Conservation (phyloP, 306 rosid genomes). For the Vigna nakashimae region DNA sequence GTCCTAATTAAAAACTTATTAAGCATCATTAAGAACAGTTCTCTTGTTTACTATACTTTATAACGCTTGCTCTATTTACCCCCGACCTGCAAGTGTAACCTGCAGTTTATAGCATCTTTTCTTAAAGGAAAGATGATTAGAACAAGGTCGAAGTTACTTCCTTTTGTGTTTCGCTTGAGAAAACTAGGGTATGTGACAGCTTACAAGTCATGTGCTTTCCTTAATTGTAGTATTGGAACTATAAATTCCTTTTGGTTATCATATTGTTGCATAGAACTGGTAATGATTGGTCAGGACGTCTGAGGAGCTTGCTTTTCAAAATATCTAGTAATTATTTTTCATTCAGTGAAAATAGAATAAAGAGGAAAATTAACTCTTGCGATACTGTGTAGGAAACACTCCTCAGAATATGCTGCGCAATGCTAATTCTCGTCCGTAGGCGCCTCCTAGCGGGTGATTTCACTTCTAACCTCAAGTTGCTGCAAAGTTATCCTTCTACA, state of each 20-base stretch:
- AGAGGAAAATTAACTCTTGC: conserved; percentile 38
- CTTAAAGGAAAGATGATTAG: conserved; percentile 1
- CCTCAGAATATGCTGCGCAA: conserved; percentile 90
- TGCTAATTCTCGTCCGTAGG: conserved; percentile 85
- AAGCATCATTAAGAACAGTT: background rate
- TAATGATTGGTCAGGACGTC: conserved; percentile 2
- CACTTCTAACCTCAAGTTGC: conserved; percentile 93
- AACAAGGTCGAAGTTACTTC: background rate
- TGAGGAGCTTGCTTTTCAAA: background rate
- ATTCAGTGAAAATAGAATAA: conserved; percentile 15
- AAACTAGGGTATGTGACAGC: background rate
- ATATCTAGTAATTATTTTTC: background rate
- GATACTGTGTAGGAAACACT: conserved; percentile 80
- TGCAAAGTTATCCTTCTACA: conserved; percentile 85
- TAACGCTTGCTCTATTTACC: background rate
- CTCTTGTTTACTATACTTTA: background rate
- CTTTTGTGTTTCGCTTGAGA: conserved; percentile 2
- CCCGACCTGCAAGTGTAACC: background rate
- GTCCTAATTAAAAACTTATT: background rate
- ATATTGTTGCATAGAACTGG: conserved; percentile 32
- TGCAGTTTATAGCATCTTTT: background rate
- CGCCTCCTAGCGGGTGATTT: conserved; percentile 98
- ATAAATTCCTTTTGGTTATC: conserved; percentile 31
- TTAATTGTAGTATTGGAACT: conserved; percentile 19
- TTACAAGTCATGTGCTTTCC: conserved; percentile 25